Evolutionary conservation across 2,329 filamentous ascomycete species (phyloP), one percentile per base, ranked within the genome.

Genomic region (Stagonosporopsis cucurbitacearum): DNA sequence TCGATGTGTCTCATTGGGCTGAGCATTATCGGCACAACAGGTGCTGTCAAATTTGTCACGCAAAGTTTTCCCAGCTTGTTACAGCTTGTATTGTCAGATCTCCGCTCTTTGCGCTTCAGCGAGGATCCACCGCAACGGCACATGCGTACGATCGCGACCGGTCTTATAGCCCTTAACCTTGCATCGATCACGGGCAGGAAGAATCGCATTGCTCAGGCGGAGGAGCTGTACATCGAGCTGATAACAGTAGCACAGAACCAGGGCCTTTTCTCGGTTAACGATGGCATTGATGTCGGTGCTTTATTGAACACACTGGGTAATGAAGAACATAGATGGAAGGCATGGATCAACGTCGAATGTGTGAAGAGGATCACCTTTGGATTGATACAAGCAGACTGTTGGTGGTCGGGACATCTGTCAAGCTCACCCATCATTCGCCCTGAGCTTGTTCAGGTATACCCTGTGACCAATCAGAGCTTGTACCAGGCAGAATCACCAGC

Each of bases 1-100:
- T 77, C 77, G 20, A 84, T 84, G 79, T 83, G 80, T 60, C 74
- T 83, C 13, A 80, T 84, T 30, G 82, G 82, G 4, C 75, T 84
- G 63, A 79, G 80, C 45, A 78, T 83, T 46, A 64, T 84, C 35
- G 81, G 80, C 8, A 83, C 81, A 1, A 81, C 79, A 40, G 81
- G 81, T 11, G 80, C 81, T 11, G 78, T 79, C 0, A 78, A 74
- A 26, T 84, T 83, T 64, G 80, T 82, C 8, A 75, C 75, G 6
- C 74, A 73, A 33, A 80, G 79, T 49, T 82, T 82, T 57, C 68
- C 75, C 2, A 41, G 50, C 40, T 66, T 76, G 3, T 53, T 77
- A 22, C 77, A 80, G 49, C 77, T 76, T 54, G 73, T 80, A 8
- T 74, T 74, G 3, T 68, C 63, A 11, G 79, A 82, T 43, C 60